Evolutionary conservation across 257 asterid genomes (phyloP), one percentile per base, ranked within the genome.

Genomic region (Capsicum baccatum): DNA sequence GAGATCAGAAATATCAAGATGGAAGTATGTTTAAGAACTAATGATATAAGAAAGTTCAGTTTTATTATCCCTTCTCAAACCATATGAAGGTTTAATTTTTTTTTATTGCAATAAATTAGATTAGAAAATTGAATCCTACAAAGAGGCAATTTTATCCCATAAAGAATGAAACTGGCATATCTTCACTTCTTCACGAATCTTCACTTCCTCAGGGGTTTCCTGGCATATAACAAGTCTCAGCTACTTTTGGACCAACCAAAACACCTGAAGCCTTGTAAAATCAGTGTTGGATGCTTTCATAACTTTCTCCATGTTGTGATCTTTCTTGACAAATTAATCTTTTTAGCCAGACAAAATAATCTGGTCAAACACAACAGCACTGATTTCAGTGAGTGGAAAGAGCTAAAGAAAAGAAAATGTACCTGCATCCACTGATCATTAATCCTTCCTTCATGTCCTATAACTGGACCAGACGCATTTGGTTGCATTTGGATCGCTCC

Each of bases 381-480:
- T 54, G 50, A 54, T 76, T 78, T 33, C 48, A 26, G 81, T 52
- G 63, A 76, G 47, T 50, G 47, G 21, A 67, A 67, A 74, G 73
- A 14, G 80, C 50, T 76, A 50, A 47, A 80, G 52, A 57, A 79
- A 82, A 70, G 42, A 55, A 44, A 50, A 9, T 8, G 63, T 85
- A 94, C 99, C 85, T 91, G 98, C 84, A 92, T 74, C 99, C 98
- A 92, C n/a, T 93, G 98, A 66, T 93, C 97, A 60, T 88, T 85
- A 89, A 92, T 85, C 92, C 91, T 87, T 86, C 95, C 95, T 74
- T 93, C 87, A 79, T 92, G 91, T 60, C 87, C 93, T 21, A 86
- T 89, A 73, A 87, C 89, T 67, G 96, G 85, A 44, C 94, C 95
- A 84, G 88, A 83, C 37, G 91, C 87, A 85, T 84, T 88, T 85